These are phyloP conservation scores for Aspergillus arachidicola DNA, from an alignment of 2,329 filamentous ascomycete species.

Conservation along the genomic window DNA sequence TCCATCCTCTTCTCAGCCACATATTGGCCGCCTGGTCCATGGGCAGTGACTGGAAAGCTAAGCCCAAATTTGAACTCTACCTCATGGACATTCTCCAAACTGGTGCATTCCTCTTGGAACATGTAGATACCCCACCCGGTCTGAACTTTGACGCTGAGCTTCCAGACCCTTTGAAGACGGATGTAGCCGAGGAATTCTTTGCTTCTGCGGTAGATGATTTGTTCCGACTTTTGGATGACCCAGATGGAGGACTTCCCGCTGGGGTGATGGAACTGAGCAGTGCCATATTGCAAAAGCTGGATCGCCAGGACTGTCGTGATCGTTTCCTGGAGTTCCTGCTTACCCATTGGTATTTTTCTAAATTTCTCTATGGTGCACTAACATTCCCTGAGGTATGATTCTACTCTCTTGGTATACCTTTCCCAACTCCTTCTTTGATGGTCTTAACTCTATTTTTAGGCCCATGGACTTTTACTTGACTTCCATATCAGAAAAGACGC, in stretches of 20 bases:
- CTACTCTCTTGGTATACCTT: not conserved
- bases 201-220: constrained; percentile 76
- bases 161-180: constrained; percentile 69
- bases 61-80: constrained; percentile 87
- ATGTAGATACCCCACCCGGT: constrained; percentile 75
- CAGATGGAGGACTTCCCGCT: constrained; percentile 83
- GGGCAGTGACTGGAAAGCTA: constrained; percentile 87
- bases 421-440: not conserved
- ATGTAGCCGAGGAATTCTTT: constrained; percentile 86
- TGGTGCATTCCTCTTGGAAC: constrained; percentile 86
- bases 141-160: constrained; percentile 72
- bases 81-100: constrained; percentile 93
- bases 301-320: constrained; percentile 69
- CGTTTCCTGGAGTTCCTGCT: constrained; percentile 82
- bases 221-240: constrained; percentile 84
- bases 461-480: constrained; percentile 70
- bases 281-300: constrained; percentile 76
- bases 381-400: constrained; percentile 78
- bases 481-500: constrained; percentile 92
- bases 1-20: constrained; percentile 78
- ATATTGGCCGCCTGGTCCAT: constrained; percentile 85
- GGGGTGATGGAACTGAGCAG: constrained; percentile 82
- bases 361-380: constrained; percentile 80
- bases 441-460: constrained; percentile 43
- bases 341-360: constrained; percentile 88